Conservation (phyloP, 2,329 filamentous ascomycete species). For the Penicillium palitans region DNA sequence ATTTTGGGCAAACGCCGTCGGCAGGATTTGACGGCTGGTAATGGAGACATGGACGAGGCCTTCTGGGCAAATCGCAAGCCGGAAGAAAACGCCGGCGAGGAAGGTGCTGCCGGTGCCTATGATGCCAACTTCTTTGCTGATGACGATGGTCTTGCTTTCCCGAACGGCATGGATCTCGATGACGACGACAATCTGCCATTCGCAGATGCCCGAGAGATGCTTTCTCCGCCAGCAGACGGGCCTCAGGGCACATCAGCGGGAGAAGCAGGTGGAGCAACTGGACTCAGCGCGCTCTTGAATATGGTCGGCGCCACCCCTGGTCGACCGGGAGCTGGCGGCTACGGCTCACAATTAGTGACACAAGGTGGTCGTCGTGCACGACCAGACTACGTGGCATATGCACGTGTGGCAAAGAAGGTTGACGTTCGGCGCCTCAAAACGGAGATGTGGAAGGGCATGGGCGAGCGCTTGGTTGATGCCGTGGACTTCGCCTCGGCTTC, state of each 20-base stretch:
- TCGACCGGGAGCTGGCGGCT: conserved; percentile 50
- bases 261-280: conserved; percentile 38
- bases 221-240: conserved; percentile 44
- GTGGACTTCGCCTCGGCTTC: conserved; percentile 35
- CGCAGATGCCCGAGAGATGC: conserved; percentile 51
- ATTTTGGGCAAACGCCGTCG: conserved; percentile 51
- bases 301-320: conserved; percentile 42
- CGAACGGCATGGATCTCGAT: conserved; percentile 48
- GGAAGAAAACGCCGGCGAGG: conserved; percentile 61
- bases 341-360: conserved; percentile 63
- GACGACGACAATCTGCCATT: conserved; percentile 51
- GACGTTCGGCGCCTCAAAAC: conserved; percentile 65
- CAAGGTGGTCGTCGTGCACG: conserved; percentile 58
- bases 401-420: conserved; percentile 66
- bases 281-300: conserved; percentile 42
- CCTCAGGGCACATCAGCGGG: conserved; percentile 33
- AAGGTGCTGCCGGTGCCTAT: conserved; percentile 72
- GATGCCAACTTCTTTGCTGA: conserved; percentile 93
- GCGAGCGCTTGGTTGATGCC: conserved; percentile 44
- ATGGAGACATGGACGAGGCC: conserved; percentile 86
- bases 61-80: conserved; percentile 75
- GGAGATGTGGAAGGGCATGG: conserved; percentile 65
- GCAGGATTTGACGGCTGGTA: conserved; percentile 57
- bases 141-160: conserved; percentile 59
- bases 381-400: conserved; percentile 67